These are phyloP conservation scores for Yamadazyma songkhlaensis DNA, from an alignment of 1,139 yeast species.

Conservation along the genomic window DNA sequence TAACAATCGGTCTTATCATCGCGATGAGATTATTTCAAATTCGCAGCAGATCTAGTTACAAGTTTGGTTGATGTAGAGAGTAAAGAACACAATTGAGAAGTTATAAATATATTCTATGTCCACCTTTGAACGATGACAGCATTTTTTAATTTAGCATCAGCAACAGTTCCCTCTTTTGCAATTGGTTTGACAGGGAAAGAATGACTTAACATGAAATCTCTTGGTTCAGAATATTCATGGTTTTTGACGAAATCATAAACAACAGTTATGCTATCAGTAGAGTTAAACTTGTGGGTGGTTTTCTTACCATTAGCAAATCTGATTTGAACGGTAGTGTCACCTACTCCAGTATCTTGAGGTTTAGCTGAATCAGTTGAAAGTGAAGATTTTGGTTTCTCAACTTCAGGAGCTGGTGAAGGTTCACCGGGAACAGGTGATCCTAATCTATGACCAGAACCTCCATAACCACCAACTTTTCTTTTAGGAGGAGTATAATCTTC, in stretches of 20 bases:
- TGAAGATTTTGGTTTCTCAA: constrained; percentile 6
- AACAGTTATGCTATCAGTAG: constrained; percentile 62
- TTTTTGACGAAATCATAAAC: constrained; percentile 67
- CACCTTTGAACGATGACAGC: constrained; percentile 92
- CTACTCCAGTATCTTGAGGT: constrained; percentile 23
- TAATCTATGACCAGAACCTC: constrained; percentile 81
- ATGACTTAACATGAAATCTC: constrained; percentile 67
- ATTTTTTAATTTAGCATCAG: constrained; percentile 74
- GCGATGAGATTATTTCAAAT: constrained; percentile 1
- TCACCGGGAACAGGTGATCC: constrained; percentile 91
- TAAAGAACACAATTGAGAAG: background rate
- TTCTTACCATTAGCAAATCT: constrained; percentile 83
- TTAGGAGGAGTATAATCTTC: constrained; percentile 80
- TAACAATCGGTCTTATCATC: background rate
- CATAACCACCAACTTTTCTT: constrained; percentile 65
- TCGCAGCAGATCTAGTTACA: background rate
- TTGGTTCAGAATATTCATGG: constrained; percentile 41
- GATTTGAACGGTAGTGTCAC: constrained; percentile 78
- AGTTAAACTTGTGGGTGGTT: constrained; percentile 60
- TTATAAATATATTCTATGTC: constrained; percentile 20
- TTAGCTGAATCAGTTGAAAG: constrained; percentile 3
- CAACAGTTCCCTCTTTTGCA: constrained; percentile 47
- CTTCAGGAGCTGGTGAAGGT: constrained; percentile 14
- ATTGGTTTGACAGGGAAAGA: constrained; percentile 84
- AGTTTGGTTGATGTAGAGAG: too few species aligned